Conservation (phyloP, 257 asterid species). For the Prunella vulgaris region DNA sequence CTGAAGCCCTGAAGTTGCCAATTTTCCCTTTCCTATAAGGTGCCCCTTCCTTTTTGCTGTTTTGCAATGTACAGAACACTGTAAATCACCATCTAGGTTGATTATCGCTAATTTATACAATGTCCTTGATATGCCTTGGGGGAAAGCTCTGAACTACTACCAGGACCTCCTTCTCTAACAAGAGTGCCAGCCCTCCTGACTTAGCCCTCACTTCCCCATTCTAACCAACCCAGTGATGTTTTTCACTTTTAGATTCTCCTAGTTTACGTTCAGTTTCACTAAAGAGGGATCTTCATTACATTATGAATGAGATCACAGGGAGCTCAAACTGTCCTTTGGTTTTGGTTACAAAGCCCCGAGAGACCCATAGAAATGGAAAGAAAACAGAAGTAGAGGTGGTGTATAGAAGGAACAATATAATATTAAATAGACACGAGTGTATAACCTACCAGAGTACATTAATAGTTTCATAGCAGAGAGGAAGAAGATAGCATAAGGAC, state of each 20-base stretch:
- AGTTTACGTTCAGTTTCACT: too few species aligned
- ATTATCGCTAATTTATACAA: background rate
- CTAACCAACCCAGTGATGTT: background rate
- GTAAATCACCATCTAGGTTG: background rate
- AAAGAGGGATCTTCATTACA: too few species aligned
- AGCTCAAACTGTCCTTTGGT: background rate
- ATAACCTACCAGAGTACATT: background rate
- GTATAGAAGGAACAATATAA: background rate
- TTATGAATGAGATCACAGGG: background rate
- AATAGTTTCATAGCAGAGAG: background rate
- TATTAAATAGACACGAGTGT: background rate
- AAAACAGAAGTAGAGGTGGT: background rate
- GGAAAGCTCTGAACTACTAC: slow-evolving; percentile 9
- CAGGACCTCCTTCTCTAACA: slow-evolving; percentile 10
- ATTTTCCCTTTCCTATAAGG: background rate
- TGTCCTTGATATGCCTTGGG: background rate
- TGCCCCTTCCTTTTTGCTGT: background rate
- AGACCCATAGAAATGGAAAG: background rate
- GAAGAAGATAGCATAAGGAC: background rate
- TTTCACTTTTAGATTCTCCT: too few species aligned
- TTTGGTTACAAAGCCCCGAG: background rate
- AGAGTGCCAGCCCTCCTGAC: slow-evolving; percentile 16
- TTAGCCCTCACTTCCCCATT: slow-evolving; percentile 13
- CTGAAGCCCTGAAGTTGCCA: background rate
- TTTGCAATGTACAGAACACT: background rate